Evolutionary conservation across 1,139 yeast genomes (phyloP), one percentile per base, ranked within the genome.

Genomic region (Blastobotrys illinoisensis): DNA sequence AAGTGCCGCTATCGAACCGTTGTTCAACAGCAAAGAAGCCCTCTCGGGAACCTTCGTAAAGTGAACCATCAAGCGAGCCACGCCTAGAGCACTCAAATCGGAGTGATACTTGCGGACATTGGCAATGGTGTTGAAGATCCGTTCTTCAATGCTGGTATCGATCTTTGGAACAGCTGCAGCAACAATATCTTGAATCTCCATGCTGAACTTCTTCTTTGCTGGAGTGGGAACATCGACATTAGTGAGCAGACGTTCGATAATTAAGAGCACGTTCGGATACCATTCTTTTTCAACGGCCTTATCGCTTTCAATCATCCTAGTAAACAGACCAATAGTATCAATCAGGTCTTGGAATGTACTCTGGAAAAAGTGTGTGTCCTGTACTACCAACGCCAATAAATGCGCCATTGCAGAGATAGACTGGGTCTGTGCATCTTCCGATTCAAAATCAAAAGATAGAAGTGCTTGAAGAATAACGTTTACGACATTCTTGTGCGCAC

Each of bases 11-110:
- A 79, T 58, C 3, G 78, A 67, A 0, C 76, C 74, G 0, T 86
- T 78, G 9, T 71, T 66, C 1, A 80, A 65, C 18, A 88, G 74
- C 36, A 61, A 63, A 2, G 61, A 60, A 3, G 82, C 77, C 52
- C 65, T 70, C 0, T 62, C 66, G 20, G 76, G 77, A 13, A 77
- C 74, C 44, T 77, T 73, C 9, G 88, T 76, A 59, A 78, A 80
- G 9, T 85, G 65, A 0, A 83, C 75, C 54, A 86, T 67, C 1
- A 85, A 63, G 44, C 83, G 74, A 11, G 82, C 74, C 1, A 82
- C 67, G 0, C 82, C 78, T 1, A 78, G 61, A 0, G 86, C 85
- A 1, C 81, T 69, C 44, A 77, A 72, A 18, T 78, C 74, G 46
- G 74, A 75, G 1, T 73, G 65, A 7, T 82, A 66, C 0, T 72